Conservation (phyloP, 1,284 basidiomycete species). For the Flammula alnicola region DNA sequence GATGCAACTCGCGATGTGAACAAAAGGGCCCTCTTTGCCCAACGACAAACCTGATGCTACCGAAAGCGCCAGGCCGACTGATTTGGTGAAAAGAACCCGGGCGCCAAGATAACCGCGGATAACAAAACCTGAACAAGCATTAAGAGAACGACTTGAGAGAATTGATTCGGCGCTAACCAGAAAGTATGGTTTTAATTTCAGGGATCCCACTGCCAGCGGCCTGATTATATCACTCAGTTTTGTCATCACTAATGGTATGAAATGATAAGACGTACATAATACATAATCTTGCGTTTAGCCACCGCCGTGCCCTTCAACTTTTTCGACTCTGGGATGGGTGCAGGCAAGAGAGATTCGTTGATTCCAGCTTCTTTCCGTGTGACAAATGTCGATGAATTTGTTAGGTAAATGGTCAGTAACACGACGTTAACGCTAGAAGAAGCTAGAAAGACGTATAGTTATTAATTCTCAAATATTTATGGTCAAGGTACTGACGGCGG, state of each 20-base stretch:
- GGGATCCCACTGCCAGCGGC: slow-evolving; percentile 97
- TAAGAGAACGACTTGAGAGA: slow-evolving; percentile 5
- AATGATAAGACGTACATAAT: slow-evolving; percentile 64
- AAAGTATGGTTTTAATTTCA: slow-evolving; percentile 96
- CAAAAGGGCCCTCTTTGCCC: slow-evolving; percentile 96
- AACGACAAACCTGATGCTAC: slow-evolving; percentile 91
- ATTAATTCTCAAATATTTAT: not conserved
- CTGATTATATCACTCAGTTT: slow-evolving; percentile 36
- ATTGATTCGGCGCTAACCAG: slow-evolving; percentile 54
- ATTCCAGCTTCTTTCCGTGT: slow-evolving; percentile 87
- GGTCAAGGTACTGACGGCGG: slow-evolving; percentile 67
- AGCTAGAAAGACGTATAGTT: slow-evolving; percentile 66
- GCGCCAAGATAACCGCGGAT: slow-evolving; percentile 96
- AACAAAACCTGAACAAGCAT: slow-evolving; percentile 78
- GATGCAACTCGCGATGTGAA: slow-evolving; percentile 94
- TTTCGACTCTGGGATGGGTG: slow-evolving; percentile 45
- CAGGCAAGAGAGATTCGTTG: slow-evolving; percentile 46
- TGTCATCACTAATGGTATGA: not conserved
- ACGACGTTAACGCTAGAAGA: slow-evolving; percentile 71
- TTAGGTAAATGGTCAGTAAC: slow-evolving; percentile 86
- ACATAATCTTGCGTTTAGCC: slow-evolving; percentile 73
- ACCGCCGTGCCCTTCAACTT: slow-evolving; percentile 26
- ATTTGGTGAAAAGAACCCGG: slow-evolving; percentile 90
- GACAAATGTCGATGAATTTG: slow-evolving; percentile 86
- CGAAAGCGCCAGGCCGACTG: slow-evolving; percentile 86